Evolutionary conservation across 2,329 filamentous ascomycete species (phyloP), one percentile per base, ranked within the genome.

Genomic region (Monosporascus cannonballus): DNA sequence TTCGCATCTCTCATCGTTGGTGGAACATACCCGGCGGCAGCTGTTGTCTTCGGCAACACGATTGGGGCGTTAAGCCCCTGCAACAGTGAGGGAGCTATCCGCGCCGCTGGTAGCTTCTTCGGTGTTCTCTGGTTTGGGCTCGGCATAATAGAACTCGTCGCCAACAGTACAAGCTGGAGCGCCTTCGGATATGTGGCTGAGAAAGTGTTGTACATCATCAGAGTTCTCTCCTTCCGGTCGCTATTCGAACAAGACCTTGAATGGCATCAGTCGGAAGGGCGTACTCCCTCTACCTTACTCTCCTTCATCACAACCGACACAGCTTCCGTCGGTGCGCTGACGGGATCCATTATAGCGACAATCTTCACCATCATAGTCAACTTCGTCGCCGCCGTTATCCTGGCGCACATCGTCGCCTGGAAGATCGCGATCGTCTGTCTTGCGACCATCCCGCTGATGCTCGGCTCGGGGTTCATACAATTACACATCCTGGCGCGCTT

Each of bases 341-440:
- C 82, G 51, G 87, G 87, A 9, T 86, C 84, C 5, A 85, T 88
- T 39, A 75, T 90, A 51, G 86, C 87, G 6, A 87, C 84, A 0
- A 70, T 88, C 20, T 81, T 89, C 53, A 84, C 85, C 0, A 85
- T 88, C 22, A 59, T 79, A 3, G 77, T 90, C 56, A 89, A 87
- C 65, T 81, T 90, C 27, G 57, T 89, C 17, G 81, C 79, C 0
- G 85, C 84, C 1, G 83, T 90, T 51, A 80, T 87, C 30, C 64
- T 90, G 9, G 83, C 86, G 0, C 85, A 88, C 56, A 81, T 89
- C 45, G 75, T 91, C 47, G 85, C 85, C 3, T 91, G 87, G 88
- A 86, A 83, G 62, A 89, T 91, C 55, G 86, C 86, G 0, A 69
- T 91, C 15, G 87, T 91, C 3, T 86, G 85, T 51, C 73, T 91